Conservation (phyloP, 2,329 filamentous ascomycete genomes). For the Calonectria naviculata region DNA sequence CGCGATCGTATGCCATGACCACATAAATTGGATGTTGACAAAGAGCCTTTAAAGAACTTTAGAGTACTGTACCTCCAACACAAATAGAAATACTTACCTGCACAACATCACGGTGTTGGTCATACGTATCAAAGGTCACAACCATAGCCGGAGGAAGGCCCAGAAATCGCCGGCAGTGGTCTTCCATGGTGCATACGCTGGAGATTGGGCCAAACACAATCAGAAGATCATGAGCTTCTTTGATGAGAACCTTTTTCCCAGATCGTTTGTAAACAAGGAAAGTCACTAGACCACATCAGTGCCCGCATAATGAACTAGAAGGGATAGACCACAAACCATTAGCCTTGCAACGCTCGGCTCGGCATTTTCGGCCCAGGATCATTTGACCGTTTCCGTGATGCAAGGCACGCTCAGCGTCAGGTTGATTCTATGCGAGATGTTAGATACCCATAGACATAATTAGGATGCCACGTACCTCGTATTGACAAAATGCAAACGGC, state of each 20-base stretch:
- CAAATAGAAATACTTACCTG: constrained; percentile 52
- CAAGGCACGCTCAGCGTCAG: constrained; percentile 62
- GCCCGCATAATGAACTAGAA: not conserved
- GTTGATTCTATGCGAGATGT: constrained; percentile 53
- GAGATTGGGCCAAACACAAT: constrained; percentile 56
- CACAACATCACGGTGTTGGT: constrained; percentile 61
- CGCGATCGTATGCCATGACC: constrained; percentile 21
- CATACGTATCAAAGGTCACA: constrained; percentile 63
- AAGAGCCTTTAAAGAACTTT: not conserved
- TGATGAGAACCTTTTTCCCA: constrained; percentile 49
- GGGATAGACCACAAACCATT: constrained; percentile 58
- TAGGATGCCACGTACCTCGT: constrained; percentile 58
- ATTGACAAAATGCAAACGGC: constrained; percentile 75
- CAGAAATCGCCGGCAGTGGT: constrained; percentile 46
- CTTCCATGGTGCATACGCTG: constrained; percentile 50
- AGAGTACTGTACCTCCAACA: not conserved
- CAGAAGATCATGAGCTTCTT: constrained; percentile 59
- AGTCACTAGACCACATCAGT: constrained; percentile 52
- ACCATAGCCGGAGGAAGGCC: constrained; percentile 53
- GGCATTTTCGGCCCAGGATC: constrained; percentile 67
- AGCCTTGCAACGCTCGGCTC: constrained; percentile 69
- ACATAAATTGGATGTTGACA: not conserved
- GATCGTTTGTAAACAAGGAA: constrained; percentile 58
- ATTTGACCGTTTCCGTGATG: constrained; percentile 56
- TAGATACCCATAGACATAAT: constrained; percentile 24